Percentiles rank a stretch among this genome's conserved stretches.
Evolutionary conservation across 805 yeast genomes (phyloP).

Genomic region (Citeromyces matritensis): DNA sequence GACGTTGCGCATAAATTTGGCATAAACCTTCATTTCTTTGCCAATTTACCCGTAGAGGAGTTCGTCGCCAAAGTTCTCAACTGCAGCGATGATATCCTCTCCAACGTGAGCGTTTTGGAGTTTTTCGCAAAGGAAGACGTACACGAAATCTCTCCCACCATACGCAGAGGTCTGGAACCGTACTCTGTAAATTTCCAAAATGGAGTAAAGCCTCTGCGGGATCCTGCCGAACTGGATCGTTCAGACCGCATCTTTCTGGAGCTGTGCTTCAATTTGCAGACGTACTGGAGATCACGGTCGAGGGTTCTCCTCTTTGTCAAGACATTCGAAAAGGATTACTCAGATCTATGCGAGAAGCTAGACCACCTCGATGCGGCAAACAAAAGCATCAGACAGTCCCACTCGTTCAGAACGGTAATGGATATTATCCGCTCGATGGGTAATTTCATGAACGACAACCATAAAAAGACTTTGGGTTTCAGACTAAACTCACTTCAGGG

Average conservation of each 20-base stretch:
- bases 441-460: slow-evolving; percentile 62
- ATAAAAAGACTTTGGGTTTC: slow-evolving; percentile 59
- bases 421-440: slow-evolving; percentile 61
- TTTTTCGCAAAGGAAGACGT: slow-evolving; percentile 58
- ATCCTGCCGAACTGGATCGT: slow-evolving; percentile 43
- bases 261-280: slow-evolving; percentile 49
- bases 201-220: slow-evolving; percentile 30
- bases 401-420: slow-evolving; percentile 39
- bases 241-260: slow-evolving; percentile 60
- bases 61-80: slow-evolving; percentile 36
- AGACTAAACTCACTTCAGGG: slow-evolving; percentile 54
- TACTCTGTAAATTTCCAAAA: slow-evolving; percentile 35
- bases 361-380: slow-evolving; percentile 45
- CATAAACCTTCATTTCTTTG: slow-evolving; percentile 56
- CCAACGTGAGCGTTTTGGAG: slow-evolving; percentile 45
- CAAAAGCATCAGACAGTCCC: slow-evolving; percentile 33
- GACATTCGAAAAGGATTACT: slow-evolving; percentile 50
- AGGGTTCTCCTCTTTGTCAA: slow-evolving; percentile 39
- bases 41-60: slow-evolving; percentile 33
- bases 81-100: slow-evolving; percentile 42
- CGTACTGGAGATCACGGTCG: slow-evolving; percentile 63
- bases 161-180: slow-evolving; percentile 45
- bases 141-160: slow-evolving; percentile 37
- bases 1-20: slow-evolving; percentile 73
- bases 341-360: slow-evolving; percentile 41